A percentile compares a stretch with the other conserved stretches of the same genome.
phyloP scores from a whole-genome alignment of 129 eudicot genomes.

The Chrysanthemum lavandulifolium region DNA sequence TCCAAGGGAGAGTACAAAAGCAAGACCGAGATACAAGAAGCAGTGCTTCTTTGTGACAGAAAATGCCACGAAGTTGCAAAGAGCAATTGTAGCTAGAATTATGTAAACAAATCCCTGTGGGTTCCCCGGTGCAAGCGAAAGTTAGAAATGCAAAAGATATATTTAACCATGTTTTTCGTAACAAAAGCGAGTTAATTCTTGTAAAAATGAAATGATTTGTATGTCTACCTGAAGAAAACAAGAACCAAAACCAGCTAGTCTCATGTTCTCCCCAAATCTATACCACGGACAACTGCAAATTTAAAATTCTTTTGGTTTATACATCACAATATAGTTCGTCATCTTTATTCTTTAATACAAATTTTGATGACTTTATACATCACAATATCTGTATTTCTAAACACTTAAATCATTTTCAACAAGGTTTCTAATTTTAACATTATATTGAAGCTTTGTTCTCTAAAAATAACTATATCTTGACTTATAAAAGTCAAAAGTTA shows the following conservation, averaged over 20 bases:
- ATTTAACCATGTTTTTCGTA: background rate
- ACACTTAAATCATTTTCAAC: background rate
- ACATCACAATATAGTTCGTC: background rate
- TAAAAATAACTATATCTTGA: background rate
- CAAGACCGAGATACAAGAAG: slow-evolving; percentile 62
- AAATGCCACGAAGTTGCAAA: slow-evolving; percentile 51
- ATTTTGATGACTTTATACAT: background rate
- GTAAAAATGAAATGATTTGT: background rate
- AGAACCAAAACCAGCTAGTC: slow-evolving; percentile 88
- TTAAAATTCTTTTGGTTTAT: slow-evolving; percentile 10
- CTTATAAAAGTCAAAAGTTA: slow-evolving; percentile 12
- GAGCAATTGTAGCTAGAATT: slow-evolving; percentile 50
- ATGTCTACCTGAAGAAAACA: slow-evolving; percentile 74
- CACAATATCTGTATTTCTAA: background rate
- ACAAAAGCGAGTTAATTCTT: background rate
- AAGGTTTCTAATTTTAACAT: too few species aligned
- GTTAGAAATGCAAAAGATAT: slow-evolving; percentile 15
- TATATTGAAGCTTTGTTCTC: background rate
- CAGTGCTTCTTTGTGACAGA: slow-evolving; percentile 51
- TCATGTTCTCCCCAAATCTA: slow-evolving; percentile 94
- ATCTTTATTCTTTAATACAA: slow-evolving; percentile 9
- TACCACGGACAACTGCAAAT: slow-evolving; percentile 88
- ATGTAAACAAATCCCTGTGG: slow-evolving; percentile 60
- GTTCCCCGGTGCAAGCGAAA: slow-evolving; percentile 8
- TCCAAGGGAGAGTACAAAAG: slow-evolving; percentile 58